Evolutionary conservation across 1,284 basidiomycete species (phyloP), one percentile per base, ranked within the genome.

Genomic region (Pterulicium gracile): DNA sequence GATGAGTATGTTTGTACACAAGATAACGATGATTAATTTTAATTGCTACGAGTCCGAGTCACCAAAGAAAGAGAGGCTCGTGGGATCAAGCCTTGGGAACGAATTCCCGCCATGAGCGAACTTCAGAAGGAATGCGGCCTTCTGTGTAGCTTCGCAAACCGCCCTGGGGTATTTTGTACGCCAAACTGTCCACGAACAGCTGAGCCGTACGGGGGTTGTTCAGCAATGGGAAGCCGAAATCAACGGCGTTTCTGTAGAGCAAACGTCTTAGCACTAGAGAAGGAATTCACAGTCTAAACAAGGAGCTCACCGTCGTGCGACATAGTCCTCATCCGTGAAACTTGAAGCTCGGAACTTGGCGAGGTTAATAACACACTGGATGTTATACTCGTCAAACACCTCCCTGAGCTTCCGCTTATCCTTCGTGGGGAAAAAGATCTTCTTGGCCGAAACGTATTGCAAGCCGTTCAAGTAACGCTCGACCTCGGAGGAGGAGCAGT

Each of bases 381-480:
- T 96, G 57, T 98, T 90, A 63, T 88, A 87, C 64, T 96, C 89
- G 63, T 97, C 92, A 56, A 90, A 88, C 17, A 88, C 88, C 62
- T 95, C 88, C 24, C 91, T 82, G 24, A 98, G 73, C 66, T 92
- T 94, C 50, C 95, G 77, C 75, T 98, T 98, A 69, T 99, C 96
- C 60, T 90, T 88, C 50, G 88, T 87, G 7, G 96, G 96, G 81
- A 99, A 97, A 65, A 91, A 81, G 59, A 99, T 98, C 49, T 85
- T 81, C 70, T 93, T 89, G 48, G 81, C 86, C 45, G 73, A 62
- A 46, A 88, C 75, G 58, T 91, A 89, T 1, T 85, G 85, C 50
- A 93, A 73, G 46, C 68, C 64, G 65, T 94, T 94, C 64, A 98
- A 68, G 69, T 81, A 87, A 47, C 81, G 72, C 61, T 97, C 94